A percentile compares a stretch with the other conserved stretches of the same genome.
phyloP scores from a whole-genome alignment of 176 grass and related monocot species.

The Thinopyrum elongatum region DNA sequence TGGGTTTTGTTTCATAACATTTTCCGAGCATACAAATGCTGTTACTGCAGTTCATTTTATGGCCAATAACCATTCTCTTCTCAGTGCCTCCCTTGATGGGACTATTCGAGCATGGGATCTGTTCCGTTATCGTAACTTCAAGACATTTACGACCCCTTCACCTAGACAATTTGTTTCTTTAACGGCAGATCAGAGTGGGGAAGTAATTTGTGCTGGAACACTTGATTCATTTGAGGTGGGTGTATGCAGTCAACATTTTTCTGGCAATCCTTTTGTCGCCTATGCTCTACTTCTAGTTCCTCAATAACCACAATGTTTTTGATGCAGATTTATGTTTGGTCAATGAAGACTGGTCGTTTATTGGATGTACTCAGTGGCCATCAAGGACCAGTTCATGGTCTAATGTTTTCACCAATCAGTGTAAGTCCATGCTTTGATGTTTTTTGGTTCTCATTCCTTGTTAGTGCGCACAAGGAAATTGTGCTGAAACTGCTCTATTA shows the following conservation, averaged over 20 bases:
- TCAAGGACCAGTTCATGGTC: conserved; percentile 86
- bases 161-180: conserved; percentile 96
- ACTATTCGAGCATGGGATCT: conserved; percentile 93
- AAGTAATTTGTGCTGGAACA: conserved; percentile 97
- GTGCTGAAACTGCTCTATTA: conserved; percentile 3
- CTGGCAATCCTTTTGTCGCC: not conserved
- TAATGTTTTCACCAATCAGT: conserved; percentile 95
- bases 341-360: conserved; percentile 98
- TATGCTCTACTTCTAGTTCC: conserved; percentile 7
- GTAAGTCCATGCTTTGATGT: conserved; percentile 46
- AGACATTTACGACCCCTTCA: conserved; percentile 81
- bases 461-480: not conserved
- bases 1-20: conserved; percentile 95
- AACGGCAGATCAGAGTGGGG: conserved; percentile 80
- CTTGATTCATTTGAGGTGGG: conserved; percentile 97
- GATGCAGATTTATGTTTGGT: conserved; percentile 97
- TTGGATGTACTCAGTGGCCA: conserved; percentile 94
- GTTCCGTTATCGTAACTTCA: conserved; percentile 96
- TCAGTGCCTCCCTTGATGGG: conserved; percentile 96
- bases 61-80: conserved; percentile 89
- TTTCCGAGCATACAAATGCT: conserved; percentile 90
- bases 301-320: not conserved
- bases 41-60: conserved; percentile 96
- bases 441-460: not conserved
- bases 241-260: conserved; percentile 4